phyloP scores from a whole-genome alignment of 768 basidiomycete species.

The Naganishia antarctica region DNA sequence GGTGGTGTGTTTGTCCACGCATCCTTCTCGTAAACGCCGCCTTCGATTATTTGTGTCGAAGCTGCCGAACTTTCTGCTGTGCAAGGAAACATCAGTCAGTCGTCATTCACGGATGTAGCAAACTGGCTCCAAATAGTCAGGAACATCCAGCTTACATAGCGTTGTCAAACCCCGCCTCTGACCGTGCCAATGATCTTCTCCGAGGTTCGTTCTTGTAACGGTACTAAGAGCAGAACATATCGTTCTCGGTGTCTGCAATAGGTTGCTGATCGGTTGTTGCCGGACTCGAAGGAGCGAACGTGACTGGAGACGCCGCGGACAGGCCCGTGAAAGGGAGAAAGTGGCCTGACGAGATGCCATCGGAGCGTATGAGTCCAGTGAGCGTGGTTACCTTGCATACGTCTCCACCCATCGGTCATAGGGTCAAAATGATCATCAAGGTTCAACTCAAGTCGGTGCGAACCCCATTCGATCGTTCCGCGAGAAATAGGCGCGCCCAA shows the following conservation, averaged over 20 bases:
- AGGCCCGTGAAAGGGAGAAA: neutral
- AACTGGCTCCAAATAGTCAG: neutral
- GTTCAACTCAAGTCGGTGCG: too few relatives aligned
- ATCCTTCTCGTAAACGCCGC: slow-evolving; percentile 63
- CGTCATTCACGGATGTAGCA: neutral
- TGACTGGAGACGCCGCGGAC: neutral
- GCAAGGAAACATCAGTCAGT: neutral
- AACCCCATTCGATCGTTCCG: neutral
- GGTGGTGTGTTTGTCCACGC: slow-evolving; percentile 75
- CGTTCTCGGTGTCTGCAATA: neutral
- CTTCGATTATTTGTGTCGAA: slow-evolving; percentile 33
- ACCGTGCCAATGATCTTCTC: neutral
- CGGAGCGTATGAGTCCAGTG: too few relatives aligned
- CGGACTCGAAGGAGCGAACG: neutral
- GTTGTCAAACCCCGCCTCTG: neutral
- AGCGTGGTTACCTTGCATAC: too few relatives aligned
- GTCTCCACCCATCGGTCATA: too few relatives aligned
- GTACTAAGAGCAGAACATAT: too few relatives aligned
- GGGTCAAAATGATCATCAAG: too few relatives aligned
- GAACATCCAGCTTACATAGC: neutral
- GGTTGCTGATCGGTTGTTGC: neutral
- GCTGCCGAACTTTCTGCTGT: neutral
- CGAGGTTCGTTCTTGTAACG: neutral
- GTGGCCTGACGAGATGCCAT: neutral
- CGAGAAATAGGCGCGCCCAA: slow-evolving; percentile 9